These are phyloP conservation scores for Venturia oleaginea DNA, from an alignment of 2,329 filamentous ascomycete species.

Conservation along the genomic window DNA sequence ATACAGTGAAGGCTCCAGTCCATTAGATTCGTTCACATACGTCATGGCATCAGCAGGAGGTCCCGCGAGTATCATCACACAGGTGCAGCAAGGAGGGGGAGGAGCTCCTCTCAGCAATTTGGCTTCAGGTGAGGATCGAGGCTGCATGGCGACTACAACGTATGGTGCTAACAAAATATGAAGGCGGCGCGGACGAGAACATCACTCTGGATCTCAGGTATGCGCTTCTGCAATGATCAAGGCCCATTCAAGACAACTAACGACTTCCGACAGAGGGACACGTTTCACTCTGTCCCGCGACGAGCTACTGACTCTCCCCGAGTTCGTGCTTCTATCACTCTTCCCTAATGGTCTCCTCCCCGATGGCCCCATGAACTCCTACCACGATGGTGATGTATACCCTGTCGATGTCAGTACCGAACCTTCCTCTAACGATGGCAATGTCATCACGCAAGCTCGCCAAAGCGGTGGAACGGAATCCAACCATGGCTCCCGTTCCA, in stretches of 20 bases:
- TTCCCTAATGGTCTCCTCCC: constrained; percentile 98
- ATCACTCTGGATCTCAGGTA: constrained; percentile 93
- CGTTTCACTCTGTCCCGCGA: constrained; percentile 91
- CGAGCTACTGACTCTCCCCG: constrained; percentile 87
- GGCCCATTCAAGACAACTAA: constrained; percentile 18
- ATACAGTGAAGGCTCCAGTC: constrained; percentile 90
- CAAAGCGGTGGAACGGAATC: background rate
- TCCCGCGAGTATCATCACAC: constrained; percentile 96
- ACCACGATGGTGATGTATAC: constrained; percentile 86
- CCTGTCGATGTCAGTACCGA: constrained; percentile 81
- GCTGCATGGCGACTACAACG: background rate
- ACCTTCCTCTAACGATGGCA: constrained; percentile 17
- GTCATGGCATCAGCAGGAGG: constrained; percentile 97
- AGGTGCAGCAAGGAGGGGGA: constrained; percentile 84
- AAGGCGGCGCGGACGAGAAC: constrained; percentile 83
- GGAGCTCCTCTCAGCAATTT: constrained; percentile 71
- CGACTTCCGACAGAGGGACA: constrained; percentile 56
- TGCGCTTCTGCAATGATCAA: constrained; percentile 19
- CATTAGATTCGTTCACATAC: constrained; percentile 86
- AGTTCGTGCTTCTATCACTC: constrained; percentile 94
- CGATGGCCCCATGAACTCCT: constrained; percentile 89
- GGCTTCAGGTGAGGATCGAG: constrained; percentile 51
- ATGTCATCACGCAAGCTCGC: constrained; percentile 10
- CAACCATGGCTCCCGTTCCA: background rate
- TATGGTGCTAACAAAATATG: constrained; percentile 23